These are phyloP conservation scores for Colletotrichum scovillei DNA, from an alignment of 2,329 filamentous ascomycete species.

Conservation along the genomic window DNA sequence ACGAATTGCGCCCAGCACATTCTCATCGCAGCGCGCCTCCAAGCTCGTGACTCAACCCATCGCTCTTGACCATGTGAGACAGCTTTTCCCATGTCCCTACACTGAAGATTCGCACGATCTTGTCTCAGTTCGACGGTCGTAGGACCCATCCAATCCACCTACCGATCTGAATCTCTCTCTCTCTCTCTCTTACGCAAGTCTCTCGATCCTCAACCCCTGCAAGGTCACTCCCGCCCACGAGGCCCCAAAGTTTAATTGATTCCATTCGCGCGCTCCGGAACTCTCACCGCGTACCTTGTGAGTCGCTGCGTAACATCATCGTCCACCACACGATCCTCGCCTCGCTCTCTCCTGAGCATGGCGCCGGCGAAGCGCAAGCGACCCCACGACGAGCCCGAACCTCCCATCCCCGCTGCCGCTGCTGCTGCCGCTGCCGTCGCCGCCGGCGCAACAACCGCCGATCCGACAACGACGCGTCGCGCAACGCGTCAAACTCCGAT, in stretches of 20 bases:
- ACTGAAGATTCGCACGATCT: background rate
- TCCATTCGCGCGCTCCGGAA: background rate
- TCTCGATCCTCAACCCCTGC: conserved; percentile 19
- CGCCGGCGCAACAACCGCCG: conserved; percentile 36
- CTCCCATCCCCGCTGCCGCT: conserved; percentile 28
- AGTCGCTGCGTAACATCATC: background rate
- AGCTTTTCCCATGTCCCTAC: background rate
- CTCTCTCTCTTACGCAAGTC: background rate
- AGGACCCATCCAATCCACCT: background rate
- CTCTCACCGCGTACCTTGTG: background rate
- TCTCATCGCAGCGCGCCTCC: conserved; percentile 17
- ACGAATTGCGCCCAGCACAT: conserved; percentile 8
- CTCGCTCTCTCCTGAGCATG: conserved; percentile 21
- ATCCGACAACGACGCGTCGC: conserved; percentile 49
- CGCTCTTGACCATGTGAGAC: background rate
- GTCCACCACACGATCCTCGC: background rate
- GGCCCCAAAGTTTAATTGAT: conserved; percentile 30
- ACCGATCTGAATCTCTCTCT: background rate
- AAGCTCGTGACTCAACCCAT: conserved; percentile 7
- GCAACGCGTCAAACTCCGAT: conserved; percentile 53
- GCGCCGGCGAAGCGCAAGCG: conserved; percentile 52
- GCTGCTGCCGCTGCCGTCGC: background rate
- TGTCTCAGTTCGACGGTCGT: background rate
- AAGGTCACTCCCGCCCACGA: conserved; percentile 24
- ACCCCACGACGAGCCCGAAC: conserved; percentile 41